A percentile compares a stretch with the other conserved stretches of the same genome.
Conservation (phyloP, 805 yeast species). For the Candida vartiovaarae region DNA sequence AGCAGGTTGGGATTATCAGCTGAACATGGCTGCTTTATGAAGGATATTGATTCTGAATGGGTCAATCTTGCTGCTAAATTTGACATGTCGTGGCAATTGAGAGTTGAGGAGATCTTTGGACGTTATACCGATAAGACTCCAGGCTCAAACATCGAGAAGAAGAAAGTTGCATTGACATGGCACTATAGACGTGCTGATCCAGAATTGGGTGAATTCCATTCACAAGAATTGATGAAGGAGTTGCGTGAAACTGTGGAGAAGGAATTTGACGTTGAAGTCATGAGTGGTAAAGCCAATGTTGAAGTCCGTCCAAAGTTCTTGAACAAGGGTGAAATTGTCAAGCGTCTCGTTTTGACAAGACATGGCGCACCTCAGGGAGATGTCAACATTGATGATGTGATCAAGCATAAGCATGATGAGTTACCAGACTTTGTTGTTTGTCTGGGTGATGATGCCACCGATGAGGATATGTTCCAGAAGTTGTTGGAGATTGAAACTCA, state of each 20-base stretch:
- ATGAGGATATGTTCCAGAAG: conserved; percentile 93
- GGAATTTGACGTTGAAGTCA: conserved; percentile 81
- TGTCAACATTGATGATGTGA: conserved; percentile 24
- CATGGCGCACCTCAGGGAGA: conserved; percentile 49
- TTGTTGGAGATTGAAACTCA: conserved; percentile 52
- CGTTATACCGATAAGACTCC: conserved; percentile 84
- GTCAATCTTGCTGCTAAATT: conserved; percentile 70
- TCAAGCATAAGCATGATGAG: conserved; percentile 31
- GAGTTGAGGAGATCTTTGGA: conserved; percentile 66
- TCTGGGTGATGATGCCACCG: conserved; percentile 93
- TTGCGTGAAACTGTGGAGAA: conserved; percentile 51
- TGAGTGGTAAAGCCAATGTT: conserved; percentile 95
- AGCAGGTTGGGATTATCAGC: conserved; percentile 77
- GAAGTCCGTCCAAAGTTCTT: conserved; percentile 96
- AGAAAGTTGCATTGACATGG: conserved; percentile 95
- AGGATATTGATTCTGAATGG: conserved; percentile 70
- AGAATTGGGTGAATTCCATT: conserved; percentile 83
- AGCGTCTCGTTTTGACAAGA: conserved; percentile 57
- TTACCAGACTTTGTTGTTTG: conserved; percentile 84
- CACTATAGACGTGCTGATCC: conserved; percentile 95
- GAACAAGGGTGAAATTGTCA: conserved; percentile 95
- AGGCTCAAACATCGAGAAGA: conserved; percentile 79
- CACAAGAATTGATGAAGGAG: conserved; percentile 61
- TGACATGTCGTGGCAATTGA: conserved; percentile 94
- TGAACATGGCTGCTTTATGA: conserved; percentile 95